Base-by-base conservation (phyloP, 257 asterid genomes). In the Petrea volubilis region DNA sequence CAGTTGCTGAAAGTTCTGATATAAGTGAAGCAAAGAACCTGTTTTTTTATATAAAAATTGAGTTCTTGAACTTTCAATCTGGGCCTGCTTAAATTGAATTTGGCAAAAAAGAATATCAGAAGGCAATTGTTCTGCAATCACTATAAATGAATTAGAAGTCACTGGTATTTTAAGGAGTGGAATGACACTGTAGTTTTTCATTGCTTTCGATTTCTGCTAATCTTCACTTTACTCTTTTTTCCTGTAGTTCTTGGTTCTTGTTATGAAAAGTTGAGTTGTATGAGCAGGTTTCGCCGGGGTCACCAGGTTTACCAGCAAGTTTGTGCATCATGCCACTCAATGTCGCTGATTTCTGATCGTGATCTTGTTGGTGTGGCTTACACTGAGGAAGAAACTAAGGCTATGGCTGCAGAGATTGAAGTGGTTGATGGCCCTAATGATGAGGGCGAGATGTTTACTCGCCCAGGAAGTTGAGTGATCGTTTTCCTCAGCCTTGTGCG, bases 361-460 rank as follows among this genome's bases (percentile, higher is more conserved):
- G 89, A 84, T 70, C 85, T 82, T 57, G 87, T 84, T 79, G 87
- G 85, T 62, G 87, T 84, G 62, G 87, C 89, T 62, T 84, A 84
- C 77, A 84, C 89, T 0, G 87, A 84, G 82, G 89, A 84, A 74
- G 89, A 84, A 71, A 79, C 83, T 31, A 84, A 84, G 72, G 83
- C 87, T 36, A 84, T 84, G 89, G 89, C 89, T 9, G 87, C 87
- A 20, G 89, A 84, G 75, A 77, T 84, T 77, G 89, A 84, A 75
- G 89, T 84, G 52, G 75, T 72, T 64, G 87, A 84, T 77, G 89
- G 89, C 60, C 89, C 89, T 18, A 84, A 81, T 75, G 89, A 84
- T 20, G 87, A 82, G 68, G 87, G 89, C 29, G 87, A 84, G 75
- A 84, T 84, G 89, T 84, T 74, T 59, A 79, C 80, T 27, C 83